Base-by-base conservation (phyloP, 208 protist species). In the Trichomonas tenax region DNA sequence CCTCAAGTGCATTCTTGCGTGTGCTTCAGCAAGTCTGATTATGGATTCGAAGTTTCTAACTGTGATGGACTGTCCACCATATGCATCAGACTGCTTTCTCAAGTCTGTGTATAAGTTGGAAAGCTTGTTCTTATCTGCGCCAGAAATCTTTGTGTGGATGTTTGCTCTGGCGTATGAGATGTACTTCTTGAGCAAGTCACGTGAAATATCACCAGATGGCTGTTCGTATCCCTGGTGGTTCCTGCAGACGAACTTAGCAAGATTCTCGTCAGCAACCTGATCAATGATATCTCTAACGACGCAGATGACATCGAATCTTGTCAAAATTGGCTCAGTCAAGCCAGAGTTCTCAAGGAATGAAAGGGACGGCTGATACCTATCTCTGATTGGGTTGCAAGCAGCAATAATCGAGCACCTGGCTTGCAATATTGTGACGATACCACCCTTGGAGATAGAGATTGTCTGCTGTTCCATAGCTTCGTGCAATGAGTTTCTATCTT, bases 401-500 rank as follows among this genome's bases (percentile, higher is more conserved):
- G 99, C 99, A 90, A 99, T 98, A 82, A 99, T 99, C 89, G 98
- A 96, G 89, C 98, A 99, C 23, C 98, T 96, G 31, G 98, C 98
- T 86, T 97, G 89, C 38, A 99, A 98, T n/a, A 98, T 99, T n/a
- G 99, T 99, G 17, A 99, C 99, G 96, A 99, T 99, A 97, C 99
- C 99, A 95, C 99, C 99, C 97, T 99, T 99, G 23, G 99, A 99
- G 93, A 99, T 99, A 31, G 98, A 99, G 82, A 99, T 99, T 81
- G 98, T 99, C 97, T 99, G 99, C 98, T 99, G 99, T 97, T 99
- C 99, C 99, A 99, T 99, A 40, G 99, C 99, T 97, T 99, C 99
- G 97, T 99, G 99, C 96, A 99, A 99, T 34, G 98, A 99, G 8
- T 99, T 99, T 72, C 96, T 96, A 96, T 97, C 96, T 96, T 99